Conservation (phyloP, 2,329 filamentous ascomycete species). For the Colletotrichum gloeosporioides region DNA sequence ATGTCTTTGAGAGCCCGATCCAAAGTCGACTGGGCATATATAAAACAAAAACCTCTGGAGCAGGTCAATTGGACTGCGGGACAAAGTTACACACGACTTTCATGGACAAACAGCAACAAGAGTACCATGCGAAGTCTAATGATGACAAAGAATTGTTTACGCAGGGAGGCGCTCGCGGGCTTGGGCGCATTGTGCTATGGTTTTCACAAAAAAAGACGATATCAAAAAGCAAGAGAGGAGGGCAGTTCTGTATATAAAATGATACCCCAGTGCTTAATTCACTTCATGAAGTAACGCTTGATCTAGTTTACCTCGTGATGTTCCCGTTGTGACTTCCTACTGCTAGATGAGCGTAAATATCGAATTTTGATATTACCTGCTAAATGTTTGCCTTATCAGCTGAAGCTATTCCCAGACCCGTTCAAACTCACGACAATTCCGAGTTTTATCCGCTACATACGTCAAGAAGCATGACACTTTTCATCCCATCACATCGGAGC, state of each 20-base stretch:
- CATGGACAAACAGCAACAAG: constrained; percentile 1
- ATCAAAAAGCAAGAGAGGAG: background rate
- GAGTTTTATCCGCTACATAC: background rate
- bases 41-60: background rate
- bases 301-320: background rate
- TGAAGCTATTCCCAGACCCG: background rate
- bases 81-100: background rate
- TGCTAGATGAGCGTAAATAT: rapidly evolving
- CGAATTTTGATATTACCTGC: background rate
- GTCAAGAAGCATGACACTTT: background rate
- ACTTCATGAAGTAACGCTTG: background rate
- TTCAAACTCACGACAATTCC: background rate
- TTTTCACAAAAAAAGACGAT: background rate
- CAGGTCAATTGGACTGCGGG: background rate
- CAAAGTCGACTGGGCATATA: background rate
- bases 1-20: background rate
- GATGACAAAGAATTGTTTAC: background rate
- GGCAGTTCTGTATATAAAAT: constrained; percentile 17
- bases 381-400: background rate
- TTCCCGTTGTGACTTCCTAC: rapidly evolving
- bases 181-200: constrained; percentile 3
- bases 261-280: constrained; percentile 20
- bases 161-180: constrained; percentile 2
- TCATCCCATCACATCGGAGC: background rate
- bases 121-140: background rate